Evolutionary conservation across 768 basidiomycete species (phyloP), one percentile per base, ranked within the genome.

Genomic region (Serendipita indica): DNA sequence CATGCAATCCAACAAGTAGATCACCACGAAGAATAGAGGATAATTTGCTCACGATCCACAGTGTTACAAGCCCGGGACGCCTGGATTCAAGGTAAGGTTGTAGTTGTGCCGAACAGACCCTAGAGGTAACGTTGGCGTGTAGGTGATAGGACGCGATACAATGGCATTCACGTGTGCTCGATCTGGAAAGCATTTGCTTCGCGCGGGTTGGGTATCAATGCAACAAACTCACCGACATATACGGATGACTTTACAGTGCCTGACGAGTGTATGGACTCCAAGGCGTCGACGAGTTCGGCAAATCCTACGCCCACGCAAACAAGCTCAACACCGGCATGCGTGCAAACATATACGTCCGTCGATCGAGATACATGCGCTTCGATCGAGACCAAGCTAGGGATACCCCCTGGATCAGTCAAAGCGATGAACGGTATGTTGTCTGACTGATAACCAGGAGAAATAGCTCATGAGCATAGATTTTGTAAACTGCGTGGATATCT

Each of bases 171-270:
- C 52, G 20, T 18, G 18, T 56, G 52, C 22, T 1, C 22, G 1
- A 28, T 56, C 25, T 27, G 7, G 52, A 56, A 56, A n/a, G 33
- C 7, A 10, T 56, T 56, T 28, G 52, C 52, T n/a, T 56, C 52
- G 12, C 52, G 52, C 22, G 52, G 52, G 5, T 30, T 56, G 6
- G 52, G 52, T 28, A 28, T 33, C 12, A 56, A 56, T 27, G 52
- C 52, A 28, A 28, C 27, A n/a, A 33, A 33, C 13, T n/a, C n/a
- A n/a, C n/a, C n/a, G n/a, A n/a, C n/a, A n/a, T 28, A 28, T 2
- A n/a, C 18, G 7, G 52, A 56, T 56, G 52, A 56, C 30, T 56
- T 56, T 30, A n/a, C n/a, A 16, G 52, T 56, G n/a, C 52, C 52
- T n/a, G 27, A 33, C n/a, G 52, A 56, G 4, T 56, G 52, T n/a